Evolutionary conservation across 176 grass and related monocot species (phyloP).

Genomic region (Oryza glaberrima): DNA sequence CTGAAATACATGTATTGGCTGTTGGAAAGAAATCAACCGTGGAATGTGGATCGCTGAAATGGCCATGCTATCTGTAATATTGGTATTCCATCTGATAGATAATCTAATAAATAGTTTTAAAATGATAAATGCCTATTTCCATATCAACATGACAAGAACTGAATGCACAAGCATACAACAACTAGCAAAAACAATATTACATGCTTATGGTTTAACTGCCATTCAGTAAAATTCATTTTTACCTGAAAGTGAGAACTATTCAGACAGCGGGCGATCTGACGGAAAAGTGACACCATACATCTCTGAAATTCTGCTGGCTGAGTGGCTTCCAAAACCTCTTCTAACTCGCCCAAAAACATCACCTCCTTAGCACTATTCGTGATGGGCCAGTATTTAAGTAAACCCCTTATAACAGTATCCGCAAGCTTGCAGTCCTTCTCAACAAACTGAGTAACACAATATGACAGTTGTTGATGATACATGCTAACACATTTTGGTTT

Average conservation of each 20-base stretch:
- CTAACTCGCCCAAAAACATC: conserved; percentile 79
- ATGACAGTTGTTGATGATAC: conserved; percentile 77
- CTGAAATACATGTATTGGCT: neutral
- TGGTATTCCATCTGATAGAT: conserved; percentile 15
- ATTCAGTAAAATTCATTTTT: conserved; percentile 32
- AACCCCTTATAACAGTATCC: conserved; percentile 73
- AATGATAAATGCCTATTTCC: conserved; percentile 26
- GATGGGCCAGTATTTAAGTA: conserved; percentile 81
- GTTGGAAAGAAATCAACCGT: conserved; percentile 23
- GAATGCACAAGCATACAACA: conserved; percentile 13
- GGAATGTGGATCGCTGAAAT: conserved; percentile 13
- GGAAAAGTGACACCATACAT: conserved; percentile 74
- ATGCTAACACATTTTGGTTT: conserved; percentile 77
- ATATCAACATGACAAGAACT: conserved; percentile 19
- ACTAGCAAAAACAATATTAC: conserved; percentile 12
- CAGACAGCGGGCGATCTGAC: conserved; percentile 65
- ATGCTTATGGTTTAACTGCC: neutral
- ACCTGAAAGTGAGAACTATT: conserved; percentile 83
- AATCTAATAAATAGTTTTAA: neutral
- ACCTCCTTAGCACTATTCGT: conserved; percentile 86
- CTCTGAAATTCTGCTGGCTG: conserved; percentile 74
- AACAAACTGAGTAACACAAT: conserved; percentile 76
- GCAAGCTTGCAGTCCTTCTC: conserved; percentile 87
- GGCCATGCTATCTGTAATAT: neutral
- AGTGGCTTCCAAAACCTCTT: conserved; percentile 70